These are phyloP conservation scores for Gossypium rotundifolium DNA, from an alignment of 345 rosid species.

Conservation along the genomic window DNA sequence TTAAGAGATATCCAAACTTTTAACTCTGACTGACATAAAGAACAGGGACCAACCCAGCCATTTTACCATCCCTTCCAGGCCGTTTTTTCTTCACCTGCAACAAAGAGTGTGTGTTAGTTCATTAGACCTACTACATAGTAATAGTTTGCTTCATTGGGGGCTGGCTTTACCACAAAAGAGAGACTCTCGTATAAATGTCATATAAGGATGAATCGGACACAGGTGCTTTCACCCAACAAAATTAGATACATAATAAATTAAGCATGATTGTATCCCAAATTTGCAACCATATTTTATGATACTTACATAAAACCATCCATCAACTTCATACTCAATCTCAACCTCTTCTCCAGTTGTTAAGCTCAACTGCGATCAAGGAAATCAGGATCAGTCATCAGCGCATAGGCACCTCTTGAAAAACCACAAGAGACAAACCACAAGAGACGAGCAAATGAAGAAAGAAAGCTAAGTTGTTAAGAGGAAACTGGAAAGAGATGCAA, in stretches of 20 bases:
- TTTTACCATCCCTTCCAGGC: conserved; percentile 94
- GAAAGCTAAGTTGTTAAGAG: too few species aligned
- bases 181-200: not conserved
- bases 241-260: not conserved
- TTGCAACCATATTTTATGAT: not conserved
- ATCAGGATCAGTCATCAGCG: not conserved
- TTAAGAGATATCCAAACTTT: conserved; percentile 26
- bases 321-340: conserved; percentile 94
- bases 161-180: not conserved
- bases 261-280: not conserved
- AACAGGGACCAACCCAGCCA: conserved; percentile 96
- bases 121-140: not conserved
- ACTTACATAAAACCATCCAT: conserved; percentile 99
- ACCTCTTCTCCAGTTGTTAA: conserved; percentile 90
- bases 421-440: too few species aligned
- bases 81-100: conserved; percentile 95
- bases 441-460: too few species aligned
- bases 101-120: not conserved
- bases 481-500: too few species aligned
- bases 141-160: not conserved
- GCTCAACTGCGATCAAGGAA: conserved; percentile 62
- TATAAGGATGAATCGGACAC: not conserved
- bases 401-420: not conserved
- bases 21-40: conserved; percentile 76
- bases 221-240: not conserved